Evolutionary conservation across 345 rosid species (phyloP).

Genomic region (Gossypium australe): DNA sequence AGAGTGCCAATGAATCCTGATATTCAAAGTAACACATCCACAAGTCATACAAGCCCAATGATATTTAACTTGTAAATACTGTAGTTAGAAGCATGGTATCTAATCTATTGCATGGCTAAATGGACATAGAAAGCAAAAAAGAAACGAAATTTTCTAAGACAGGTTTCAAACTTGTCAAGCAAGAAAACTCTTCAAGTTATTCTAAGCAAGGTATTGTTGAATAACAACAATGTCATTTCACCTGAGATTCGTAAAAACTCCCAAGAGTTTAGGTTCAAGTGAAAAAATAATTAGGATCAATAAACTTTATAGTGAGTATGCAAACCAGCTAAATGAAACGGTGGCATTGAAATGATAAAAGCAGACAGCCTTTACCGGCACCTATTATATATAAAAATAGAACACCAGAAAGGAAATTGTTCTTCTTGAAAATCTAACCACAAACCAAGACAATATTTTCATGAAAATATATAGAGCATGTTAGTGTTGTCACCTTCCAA

Average conservation of each 20-base stretch:
- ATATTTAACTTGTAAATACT: background rate
- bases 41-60: background rate
- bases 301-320: background rate
- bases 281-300: background rate
- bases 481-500: conserved; percentile 63
- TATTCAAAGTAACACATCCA: background rate
- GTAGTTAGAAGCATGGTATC: background rate
- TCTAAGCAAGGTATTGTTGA: background rate
- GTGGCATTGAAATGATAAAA: background rate
- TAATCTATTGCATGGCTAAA: background rate
- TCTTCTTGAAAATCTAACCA: conserved; percentile 9
- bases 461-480: conserved; percentile 10
- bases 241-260: background rate
- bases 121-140: background rate
- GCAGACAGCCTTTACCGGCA: background rate
- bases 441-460: conserved; percentile 6
- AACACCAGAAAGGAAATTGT: background rate
- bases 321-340: background rate
- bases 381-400: background rate
- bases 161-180: conserved; percentile 1
- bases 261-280: background rate
- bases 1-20: background rate
- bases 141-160: background rate
- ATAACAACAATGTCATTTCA: background rate
- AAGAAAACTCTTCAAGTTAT: conserved; percentile 1